Base-by-base conservation (phyloP, 2,329 filamentous ascomycete species). In the Xylaria sp. region DNA sequence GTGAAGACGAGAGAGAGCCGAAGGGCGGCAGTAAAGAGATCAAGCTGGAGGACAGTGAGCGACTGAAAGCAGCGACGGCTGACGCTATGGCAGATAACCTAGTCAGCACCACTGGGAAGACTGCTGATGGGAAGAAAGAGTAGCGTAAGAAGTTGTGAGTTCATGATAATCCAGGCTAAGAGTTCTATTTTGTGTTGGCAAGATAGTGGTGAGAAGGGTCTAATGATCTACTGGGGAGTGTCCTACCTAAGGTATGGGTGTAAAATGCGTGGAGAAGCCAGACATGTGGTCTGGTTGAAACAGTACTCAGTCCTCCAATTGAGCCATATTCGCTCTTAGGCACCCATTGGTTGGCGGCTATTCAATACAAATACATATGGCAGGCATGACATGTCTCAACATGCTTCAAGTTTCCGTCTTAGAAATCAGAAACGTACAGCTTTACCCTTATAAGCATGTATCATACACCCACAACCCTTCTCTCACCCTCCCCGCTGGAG, bases 1-100 rank as follows among this genome's bases (percentile, higher is more conserved):
- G 94, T 77, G 95, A 98, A 74, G 94, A 97, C 74, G 96, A 99
- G 81, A 92, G 92, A 74, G 93, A 94, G 62, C 81, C 84, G 18
- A 96, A 94, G 82, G 86, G 87, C 54, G 90, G 74, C 25, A 90
- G 78, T 62, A 86, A 86, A 76, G 83, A 86, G 33, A 78, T 79
- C 65, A 85, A 86, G 75, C 76, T 84, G 72, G 86, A 89, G 63
- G 85, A 90, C 68, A 85, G 79, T 71, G 91, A 90, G 76, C 86
- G 86, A 76, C 79, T 90, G 75, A 91, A 90, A 83, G 87, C 90
- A 79, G 89, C 88, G 1, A 89, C 91, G 31, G 86, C 86, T 12
- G 86, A 88, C 77, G 86, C 86, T 15, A 89, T 89, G 86, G 81
- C 85, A 10, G 86, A 88, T 48, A 88, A 82, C 70, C 76, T 89